A percentile compares a stretch with the other conserved stretches of the same genome.
These are phyloP conservation scores for Fusarium sororula DNA, from an alignment of 2,329 filamentous ascomycete genomes.

Conservation along the genomic window DNA sequence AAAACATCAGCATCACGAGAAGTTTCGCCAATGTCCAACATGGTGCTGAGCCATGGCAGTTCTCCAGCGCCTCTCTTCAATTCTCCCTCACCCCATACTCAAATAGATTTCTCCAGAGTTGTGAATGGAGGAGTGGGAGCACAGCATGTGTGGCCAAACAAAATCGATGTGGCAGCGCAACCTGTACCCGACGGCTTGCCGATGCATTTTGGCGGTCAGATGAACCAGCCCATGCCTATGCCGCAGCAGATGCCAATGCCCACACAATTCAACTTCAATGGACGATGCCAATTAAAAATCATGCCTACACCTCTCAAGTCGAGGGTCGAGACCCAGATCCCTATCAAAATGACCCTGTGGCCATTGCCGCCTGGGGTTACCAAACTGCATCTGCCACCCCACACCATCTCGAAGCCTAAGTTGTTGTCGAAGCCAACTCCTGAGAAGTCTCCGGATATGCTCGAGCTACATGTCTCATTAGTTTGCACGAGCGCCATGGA, in stretches of 20 bases:
- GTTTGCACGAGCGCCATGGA: conserved; percentile 95
- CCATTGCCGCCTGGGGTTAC: conserved; percentile 79
- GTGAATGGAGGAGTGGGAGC: conserved; percentile 38
- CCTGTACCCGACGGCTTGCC: conserved; percentile 38
- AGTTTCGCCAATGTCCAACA: conserved; percentile 62
- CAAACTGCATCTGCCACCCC: conserved; percentile 84
- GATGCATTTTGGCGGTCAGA: conserved; percentile 40
- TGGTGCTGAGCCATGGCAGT: conserved; percentile 61
- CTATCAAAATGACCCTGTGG: conserved; percentile 81
- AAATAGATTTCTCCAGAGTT: conserved; percentile 51
- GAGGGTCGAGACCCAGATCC: conserved; percentile 95
- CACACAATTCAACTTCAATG: conserved; percentile 45
- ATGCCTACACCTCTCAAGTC: conserved; percentile 81
- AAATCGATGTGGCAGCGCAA: conserved; percentile 39
- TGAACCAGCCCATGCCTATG: conserved; percentile 44
- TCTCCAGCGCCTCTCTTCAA: conserved; percentile 60
- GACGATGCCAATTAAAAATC: conserved; percentile 62
- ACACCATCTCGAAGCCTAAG: conserved; percentile 96
- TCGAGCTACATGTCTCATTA: conserved; percentile 82
- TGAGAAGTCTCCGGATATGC: conserved; percentile 73
- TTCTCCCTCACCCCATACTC: conserved; percentile 57
- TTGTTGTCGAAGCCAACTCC: conserved; percentile 78
- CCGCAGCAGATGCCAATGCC: conserved; percentile 45
- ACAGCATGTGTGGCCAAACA: conserved; percentile 50
- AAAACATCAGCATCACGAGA: conserved; percentile 61